These are phyloP conservation scores for Schoenoplectus triqueter DNA, from an alignment of 202 grass and related monocot genomes.

Conservation along the genomic window DNA sequence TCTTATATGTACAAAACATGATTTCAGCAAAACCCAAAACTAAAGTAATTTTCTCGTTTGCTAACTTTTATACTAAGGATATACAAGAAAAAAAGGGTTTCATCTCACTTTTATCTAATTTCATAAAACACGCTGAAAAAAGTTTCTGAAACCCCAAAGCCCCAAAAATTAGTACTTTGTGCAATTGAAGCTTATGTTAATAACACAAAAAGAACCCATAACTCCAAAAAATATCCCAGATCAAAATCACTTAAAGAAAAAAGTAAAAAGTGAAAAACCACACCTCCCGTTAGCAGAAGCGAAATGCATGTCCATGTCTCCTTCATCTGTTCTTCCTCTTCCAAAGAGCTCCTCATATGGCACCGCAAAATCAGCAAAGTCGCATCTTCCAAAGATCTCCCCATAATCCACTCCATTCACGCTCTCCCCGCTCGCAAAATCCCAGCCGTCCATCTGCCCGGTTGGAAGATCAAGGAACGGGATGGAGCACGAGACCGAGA, in stretches of 20 bases:
- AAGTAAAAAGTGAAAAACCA: slow-evolving; percentile 20
- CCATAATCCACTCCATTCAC: slow-evolving; percentile 54
- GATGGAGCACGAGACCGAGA: slow-evolving; percentile 73
- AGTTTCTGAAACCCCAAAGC: neutral
- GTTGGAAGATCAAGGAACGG: slow-evolving; percentile 87
- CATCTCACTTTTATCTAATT: neutral
- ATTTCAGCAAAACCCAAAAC: neutral
- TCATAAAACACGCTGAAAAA: slow-evolving; percentile 18
- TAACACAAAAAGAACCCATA: slow-evolving; percentile 18
- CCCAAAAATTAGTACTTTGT: neutral
- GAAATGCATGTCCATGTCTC: slow-evolving; percentile 46
- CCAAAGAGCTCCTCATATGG: slow-evolving; percentile 77
- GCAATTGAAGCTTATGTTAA: slow-evolving; percentile 1
- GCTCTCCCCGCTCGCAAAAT: neutral
- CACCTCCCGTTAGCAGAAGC: slow-evolving; percentile 51
- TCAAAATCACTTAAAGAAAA: neutral
- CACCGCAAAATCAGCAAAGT: slow-evolving; percentile 62
- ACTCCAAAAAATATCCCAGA: neutral
- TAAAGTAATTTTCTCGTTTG: neutral
- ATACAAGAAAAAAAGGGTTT: neutral
- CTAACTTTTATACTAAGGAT: neutral
- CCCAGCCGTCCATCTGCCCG: slow-evolving; percentile 6
- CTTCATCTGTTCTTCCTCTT: slow-evolving; percentile 36
- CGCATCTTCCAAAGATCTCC: slow-evolving; percentile 75
- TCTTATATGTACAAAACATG: neutral